Conservation (phyloP, 139 green algal genomes). For the Volvox africanus region DNA sequence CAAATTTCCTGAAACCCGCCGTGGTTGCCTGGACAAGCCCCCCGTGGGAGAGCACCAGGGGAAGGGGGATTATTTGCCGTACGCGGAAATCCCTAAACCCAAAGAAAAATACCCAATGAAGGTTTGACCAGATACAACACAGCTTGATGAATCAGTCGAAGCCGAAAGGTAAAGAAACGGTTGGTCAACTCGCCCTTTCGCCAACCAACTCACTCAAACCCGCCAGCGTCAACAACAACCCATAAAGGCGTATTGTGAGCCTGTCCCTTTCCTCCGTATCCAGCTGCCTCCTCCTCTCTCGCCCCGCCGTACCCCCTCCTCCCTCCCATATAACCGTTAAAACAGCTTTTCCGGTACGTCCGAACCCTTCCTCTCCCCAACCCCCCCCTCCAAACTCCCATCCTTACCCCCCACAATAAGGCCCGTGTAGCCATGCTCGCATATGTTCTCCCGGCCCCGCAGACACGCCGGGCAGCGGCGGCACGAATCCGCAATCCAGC, state of each 20-base stretch:
- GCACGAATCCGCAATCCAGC: conserved; percentile 71
- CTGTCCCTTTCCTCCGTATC: neutral
- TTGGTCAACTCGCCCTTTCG: too few relatives aligned
- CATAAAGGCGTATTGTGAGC: too few relatives aligned
- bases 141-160: too few relatives aligned
- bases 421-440: conserved; percentile 62
- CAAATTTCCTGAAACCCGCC: conserved; percentile 39
- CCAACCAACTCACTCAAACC: too few relatives aligned
- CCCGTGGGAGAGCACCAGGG: too few relatives aligned
- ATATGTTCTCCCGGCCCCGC: conserved; percentile 70
- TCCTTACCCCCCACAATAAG: conserved; percentile 49
- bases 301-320: neutral
- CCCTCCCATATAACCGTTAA: neutral
- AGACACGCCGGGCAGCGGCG: conserved; percentile 66
- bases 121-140: too few relatives aligned
- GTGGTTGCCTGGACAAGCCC: neutral
- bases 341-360: too few relatives aligned
- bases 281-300: neutral
- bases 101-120: too few relatives aligned
- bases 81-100: too few relatives aligned
- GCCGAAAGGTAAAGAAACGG: too few relatives aligned
- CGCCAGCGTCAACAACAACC: too few relatives aligned
- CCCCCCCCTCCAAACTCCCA: neutral
- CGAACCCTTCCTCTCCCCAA: neutral
- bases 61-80: too few relatives aligned